Conservation (phyloP, 1,284 basidiomycete species). For the Sporisorium scitamineum region DNA sequence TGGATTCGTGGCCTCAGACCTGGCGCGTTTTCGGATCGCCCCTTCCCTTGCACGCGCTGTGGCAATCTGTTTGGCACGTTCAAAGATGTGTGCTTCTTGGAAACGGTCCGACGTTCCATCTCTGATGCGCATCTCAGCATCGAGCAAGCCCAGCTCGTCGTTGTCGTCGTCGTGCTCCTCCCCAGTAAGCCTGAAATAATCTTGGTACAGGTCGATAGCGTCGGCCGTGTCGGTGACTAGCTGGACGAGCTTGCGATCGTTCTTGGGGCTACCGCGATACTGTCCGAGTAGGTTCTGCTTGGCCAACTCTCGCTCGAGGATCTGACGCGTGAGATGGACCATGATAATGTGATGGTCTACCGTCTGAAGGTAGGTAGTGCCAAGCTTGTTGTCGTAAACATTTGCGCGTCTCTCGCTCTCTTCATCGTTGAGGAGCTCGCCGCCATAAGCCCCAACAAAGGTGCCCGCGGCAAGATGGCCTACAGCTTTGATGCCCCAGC, state of each 20-base stretch:
- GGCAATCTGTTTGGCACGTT: neutral
- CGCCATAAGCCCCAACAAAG: conserved; percentile 85
- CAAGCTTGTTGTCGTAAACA: conserved; percentile 78
- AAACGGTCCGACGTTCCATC: neutral
- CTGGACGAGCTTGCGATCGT: conserved; percentile 15
- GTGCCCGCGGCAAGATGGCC: conserved; percentile 73
- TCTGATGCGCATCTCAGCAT: neutral
- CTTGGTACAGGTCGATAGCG: conserved; percentile 27
- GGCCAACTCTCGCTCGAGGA: conserved; percentile 32
- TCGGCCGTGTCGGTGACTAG: conserved; percentile 7
- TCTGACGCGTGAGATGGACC: conserved; percentile 65
- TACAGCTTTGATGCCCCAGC: conserved; percentile 73
- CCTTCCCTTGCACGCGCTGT: neutral
- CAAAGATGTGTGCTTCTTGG: neutral
- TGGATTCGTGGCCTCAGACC: neutral
- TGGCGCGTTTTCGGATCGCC: neutral
- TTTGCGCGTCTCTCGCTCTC: conserved; percentile 78
- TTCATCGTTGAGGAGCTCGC: conserved; percentile 80
- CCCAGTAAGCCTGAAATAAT: conserved; percentile 17
- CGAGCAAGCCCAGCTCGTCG: neutral
- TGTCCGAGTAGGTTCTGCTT: conserved; percentile 6
- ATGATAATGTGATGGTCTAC: conserved; percentile 80
- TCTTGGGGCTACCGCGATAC: conserved; percentile 12
- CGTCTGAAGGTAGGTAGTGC: conserved; percentile 86
- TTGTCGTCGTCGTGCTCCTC: neutral